Evolutionary conservation across 306 rosid genomes (phyloP).

Genomic region (Prunus salicina): DNA sequence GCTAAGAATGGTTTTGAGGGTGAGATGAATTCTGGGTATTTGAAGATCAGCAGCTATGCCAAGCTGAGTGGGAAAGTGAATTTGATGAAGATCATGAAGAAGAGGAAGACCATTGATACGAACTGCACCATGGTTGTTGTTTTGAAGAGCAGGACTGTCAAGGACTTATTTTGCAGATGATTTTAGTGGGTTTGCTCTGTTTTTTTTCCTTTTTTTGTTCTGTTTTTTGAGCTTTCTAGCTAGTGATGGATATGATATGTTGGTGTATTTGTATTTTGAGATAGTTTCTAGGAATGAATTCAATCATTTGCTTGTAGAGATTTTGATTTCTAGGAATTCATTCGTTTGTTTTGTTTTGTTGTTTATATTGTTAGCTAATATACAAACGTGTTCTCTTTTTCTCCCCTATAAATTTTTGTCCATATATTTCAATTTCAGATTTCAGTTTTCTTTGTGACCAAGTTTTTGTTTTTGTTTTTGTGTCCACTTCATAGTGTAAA

Average conservation of each 20-base stretch:
- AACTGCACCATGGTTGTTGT: constrained; percentile 47
- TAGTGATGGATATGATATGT: not conserved
- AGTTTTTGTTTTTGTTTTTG: not conserved
- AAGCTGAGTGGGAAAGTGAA: constrained; percentile 42
- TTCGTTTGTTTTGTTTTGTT: not conserved
- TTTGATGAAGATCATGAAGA: constrained; percentile 37
- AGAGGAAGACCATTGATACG: constrained; percentile 32
- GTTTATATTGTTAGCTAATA: too few species aligned
- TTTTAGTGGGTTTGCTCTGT: not conserved
- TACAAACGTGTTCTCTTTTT: too few species aligned
- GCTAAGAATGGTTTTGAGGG: constrained; percentile 20
- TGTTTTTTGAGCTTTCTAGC: too few species aligned
- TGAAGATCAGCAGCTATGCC: constrained; percentile 42
- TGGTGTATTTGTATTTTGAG: not conserved
- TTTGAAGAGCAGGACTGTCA: constrained; percentile 35
- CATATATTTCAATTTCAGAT: not conserved
- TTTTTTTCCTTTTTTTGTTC: too few species aligned
- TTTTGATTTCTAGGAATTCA: not conserved
- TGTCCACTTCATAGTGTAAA: not conserved
- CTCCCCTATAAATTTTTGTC: not conserved
- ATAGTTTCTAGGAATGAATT: not conserved
- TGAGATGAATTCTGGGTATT: constrained; percentile 30
- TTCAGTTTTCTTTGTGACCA: not conserved
- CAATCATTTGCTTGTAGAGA: not conserved
- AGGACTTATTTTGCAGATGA: constrained; percentile 35